Evolutionary conservation across 2,329 filamentous ascomycete genomes (phyloP), one percentile per base, ranked within the genome.

Genomic region (Fusarium sp.): DNA sequence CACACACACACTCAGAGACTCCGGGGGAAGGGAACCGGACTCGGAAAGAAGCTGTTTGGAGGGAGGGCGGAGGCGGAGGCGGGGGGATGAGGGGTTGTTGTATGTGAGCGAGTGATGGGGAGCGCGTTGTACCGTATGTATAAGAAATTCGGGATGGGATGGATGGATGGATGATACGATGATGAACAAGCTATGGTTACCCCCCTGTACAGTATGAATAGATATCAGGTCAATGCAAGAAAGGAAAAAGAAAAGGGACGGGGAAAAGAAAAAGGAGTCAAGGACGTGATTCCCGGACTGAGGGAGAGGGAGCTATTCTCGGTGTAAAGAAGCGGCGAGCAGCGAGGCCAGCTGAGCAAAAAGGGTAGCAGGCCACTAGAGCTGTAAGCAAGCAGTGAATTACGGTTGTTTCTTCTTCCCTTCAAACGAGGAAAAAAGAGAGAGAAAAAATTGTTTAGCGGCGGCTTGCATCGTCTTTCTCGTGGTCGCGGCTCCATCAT

Each of bases 381-480:
- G 27, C 54, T 50, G 39, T 27, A 70, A 52, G 20, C 48, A 67
- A 62, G 9, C 37, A 62, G 37, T 27, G 9, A 52, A 63, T 35
- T 20, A n/a, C 9, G 34, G 45, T 16, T 70, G 57, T 32, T 52
- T n/a, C 14, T 32, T 11, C 27, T 32, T 13, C 11, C 43, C 39
- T 48, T 62, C 52, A 64, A 52, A 48, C 32, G 25, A 39, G n/a
- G n/a, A n/a, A 32, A n/a, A 72, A 54, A 67, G 63, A 67, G n/a
- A 34, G 25, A 30, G 35, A 43, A 16, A 62, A 62, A 37, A 30
- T 13, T 54, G 27, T 59, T 61, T 39, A 75, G 58, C 73, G 67
- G 71, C 76, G 76, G 75, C 76, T 78, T 77, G 73, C 75, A 76
- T 78, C 76, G 76, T 78, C 76, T 75, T 74, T 76, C 66, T 66